Conservation (phyloP, 495 filamentous ascomycete species). For the Podospora pseudoanserina region DNA sequence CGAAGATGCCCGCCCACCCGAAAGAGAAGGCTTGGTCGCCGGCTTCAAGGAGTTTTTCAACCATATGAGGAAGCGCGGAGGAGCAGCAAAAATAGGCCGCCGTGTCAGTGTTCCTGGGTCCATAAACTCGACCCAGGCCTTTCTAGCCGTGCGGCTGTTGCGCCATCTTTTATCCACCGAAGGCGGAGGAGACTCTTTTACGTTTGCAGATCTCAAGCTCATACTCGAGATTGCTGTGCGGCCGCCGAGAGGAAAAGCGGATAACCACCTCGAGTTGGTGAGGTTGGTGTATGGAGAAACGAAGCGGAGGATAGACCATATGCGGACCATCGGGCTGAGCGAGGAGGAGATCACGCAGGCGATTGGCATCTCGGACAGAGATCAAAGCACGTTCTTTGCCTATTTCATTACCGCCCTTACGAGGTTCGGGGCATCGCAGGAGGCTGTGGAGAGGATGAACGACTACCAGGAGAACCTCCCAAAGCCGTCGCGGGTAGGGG, state of each 20-base stretch:
- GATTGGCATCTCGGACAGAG: conserved; percentile 20
- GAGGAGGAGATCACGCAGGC: conserved; percentile 38
- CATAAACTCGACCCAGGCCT: conserved; percentile 64
- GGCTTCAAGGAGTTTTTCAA: conserved; percentile 65
- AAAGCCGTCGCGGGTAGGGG: neutral
- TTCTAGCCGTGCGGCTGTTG: conserved; percentile 54
- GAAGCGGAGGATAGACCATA: conserved; percentile 21
- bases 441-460: conserved; percentile 52
- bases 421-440: conserved; percentile 54
- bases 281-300: conserved; percentile 55
- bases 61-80: conserved; percentile 45
- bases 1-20: conserved; percentile 54
- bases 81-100: conserved; percentile 7
- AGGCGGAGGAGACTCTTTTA: conserved; percentile 32
- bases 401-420: conserved; percentile 54
- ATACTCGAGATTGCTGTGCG: conserved; percentile 37
- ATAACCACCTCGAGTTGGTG: conserved; percentile 52
- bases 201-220: conserved; percentile 39
- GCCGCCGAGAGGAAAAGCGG: conserved; percentile 36
- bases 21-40: conserved; percentile 52
- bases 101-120: conserved; percentile 11
- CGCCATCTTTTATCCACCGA: conserved; percentile 50
- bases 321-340: conserved; percentile 29
- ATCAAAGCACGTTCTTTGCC: conserved; percentile 39
- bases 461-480: conserved; percentile 34